These are phyloP conservation scores for Aspergillus bertholletiae DNA, from an alignment of 495 filamentous ascomycete genomes.

Conservation along the genomic window DNA sequence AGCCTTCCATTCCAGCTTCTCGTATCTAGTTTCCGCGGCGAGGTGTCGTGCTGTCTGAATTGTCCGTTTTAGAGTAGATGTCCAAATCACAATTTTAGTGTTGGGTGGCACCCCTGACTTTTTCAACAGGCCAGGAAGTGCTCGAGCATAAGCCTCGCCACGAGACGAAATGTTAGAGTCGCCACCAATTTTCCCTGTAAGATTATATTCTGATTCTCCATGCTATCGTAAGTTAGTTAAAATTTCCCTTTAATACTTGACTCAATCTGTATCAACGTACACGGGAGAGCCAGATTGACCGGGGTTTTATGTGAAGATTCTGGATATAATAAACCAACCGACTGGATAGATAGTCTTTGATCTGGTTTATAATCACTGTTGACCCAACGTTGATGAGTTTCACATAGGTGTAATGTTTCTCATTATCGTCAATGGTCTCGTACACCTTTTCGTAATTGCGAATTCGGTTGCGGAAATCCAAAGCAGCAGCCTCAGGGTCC, in stretches of 20 bases:
- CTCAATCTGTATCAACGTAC: slow-evolving; percentile 47
- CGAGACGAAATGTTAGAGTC: slow-evolving; percentile 84
- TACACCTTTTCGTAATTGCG: slow-evolving; percentile 96
- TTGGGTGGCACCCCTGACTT: slow-evolving; percentile 72
- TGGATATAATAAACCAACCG: slow-evolving; percentile 96
- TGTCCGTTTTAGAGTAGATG: slow-evolving; percentile 88
- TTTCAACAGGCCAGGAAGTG: slow-evolving; percentile 74
- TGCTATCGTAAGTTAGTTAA: slow-evolving; percentile 53
- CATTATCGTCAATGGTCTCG: slow-evolving; percentile 82
- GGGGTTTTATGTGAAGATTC: slow-evolving; percentile 96
- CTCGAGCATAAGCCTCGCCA: slow-evolving; percentile 79
- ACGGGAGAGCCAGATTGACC: slow-evolving; percentile 94
- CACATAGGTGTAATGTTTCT: slow-evolving; percentile 83
- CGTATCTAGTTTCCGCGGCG: slow-evolving; percentile 59
- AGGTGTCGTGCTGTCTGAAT: slow-evolving; percentile 86
- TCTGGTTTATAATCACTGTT: slow-evolving; percentile 94
- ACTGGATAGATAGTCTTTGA: slow-evolving; percentile 93
- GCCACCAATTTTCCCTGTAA: slow-evolving; percentile 83
- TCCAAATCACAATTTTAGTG: slow-evolving; percentile 91
- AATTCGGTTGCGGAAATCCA: slow-evolving; percentile 91
- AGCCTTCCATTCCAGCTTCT: slow-evolving; percentile 97
- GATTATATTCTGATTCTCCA: slow-evolving; percentile 89
- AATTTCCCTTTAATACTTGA: neutral
- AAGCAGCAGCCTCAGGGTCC: slow-evolving; percentile 84
- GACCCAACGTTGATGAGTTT: slow-evolving; percentile 96